Conservation (phyloP, 768 basidiomycete genomes). For the Lentinula lateritia region DNA sequence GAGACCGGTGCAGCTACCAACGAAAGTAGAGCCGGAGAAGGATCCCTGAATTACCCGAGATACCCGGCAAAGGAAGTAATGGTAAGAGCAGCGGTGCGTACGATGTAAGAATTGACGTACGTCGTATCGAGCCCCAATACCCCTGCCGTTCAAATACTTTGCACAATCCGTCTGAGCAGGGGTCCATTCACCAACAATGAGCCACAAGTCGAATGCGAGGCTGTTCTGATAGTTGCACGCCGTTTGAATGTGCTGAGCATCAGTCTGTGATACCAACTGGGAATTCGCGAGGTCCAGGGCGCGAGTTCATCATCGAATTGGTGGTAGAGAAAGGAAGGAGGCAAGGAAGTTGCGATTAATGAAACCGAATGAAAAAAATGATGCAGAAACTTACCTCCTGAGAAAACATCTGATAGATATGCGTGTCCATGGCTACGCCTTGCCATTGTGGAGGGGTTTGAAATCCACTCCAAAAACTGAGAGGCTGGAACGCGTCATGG, state of each 20-base stretch:
- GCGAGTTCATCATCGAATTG: too few relatives aligned
- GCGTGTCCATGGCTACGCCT: slow-evolving; percentile 76
- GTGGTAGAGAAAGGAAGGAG: neutral
- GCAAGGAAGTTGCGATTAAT: neutral
- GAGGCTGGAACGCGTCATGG: slow-evolving; percentile 75
- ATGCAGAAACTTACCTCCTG: slow-evolving; percentile 28
- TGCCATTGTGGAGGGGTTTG: slow-evolving; percentile 44
- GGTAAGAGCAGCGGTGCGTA: too few relatives aligned
- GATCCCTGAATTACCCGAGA: slow-evolving; percentile 23
- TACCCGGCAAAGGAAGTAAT: too few relatives aligned
- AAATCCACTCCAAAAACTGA: slow-evolving; percentile 66
- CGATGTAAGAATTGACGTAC: slow-evolving; percentile 15
- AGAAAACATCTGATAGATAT: slow-evolving; percentile 75
- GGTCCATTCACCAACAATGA: slow-evolving; percentile 86
- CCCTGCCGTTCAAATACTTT: slow-evolving; percentile 81
- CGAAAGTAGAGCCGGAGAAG: slow-evolving; percentile 52
- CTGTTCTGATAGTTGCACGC: slow-evolving; percentile 47
- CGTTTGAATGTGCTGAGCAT: slow-evolving; percentile 43
- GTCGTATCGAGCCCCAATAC: slow-evolving; percentile 59
- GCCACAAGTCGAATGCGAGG: slow-evolving; percentile 67
- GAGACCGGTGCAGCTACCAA: slow-evolving; percentile 70
- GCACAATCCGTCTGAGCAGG: slow-evolving; percentile 75
- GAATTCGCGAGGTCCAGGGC: too few relatives aligned
- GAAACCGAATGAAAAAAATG: slow-evolving; percentile 17
- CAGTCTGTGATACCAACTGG: neutral